Base-by-base conservation (phyloP, 1,139 yeast genomes). In the Blastobotrys aristatus region DNA sequence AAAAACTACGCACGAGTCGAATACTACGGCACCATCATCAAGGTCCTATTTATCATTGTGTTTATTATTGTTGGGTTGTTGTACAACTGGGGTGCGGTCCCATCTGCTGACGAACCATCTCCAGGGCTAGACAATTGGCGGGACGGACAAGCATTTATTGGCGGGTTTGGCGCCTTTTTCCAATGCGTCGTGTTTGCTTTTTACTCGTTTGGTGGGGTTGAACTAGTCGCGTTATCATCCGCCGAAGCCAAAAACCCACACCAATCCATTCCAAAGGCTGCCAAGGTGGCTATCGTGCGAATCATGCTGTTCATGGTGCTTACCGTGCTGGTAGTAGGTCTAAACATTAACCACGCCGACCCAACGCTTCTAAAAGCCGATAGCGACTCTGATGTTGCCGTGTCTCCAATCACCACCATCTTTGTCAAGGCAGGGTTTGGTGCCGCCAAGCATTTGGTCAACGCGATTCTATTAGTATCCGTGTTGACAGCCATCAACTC, bases 141-240 rank as follows among this genome's bases (percentile, higher is more conserved):
- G 21, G 24, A 46, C 30, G 48, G 48, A 6, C 45, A 46, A 27
- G 49, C 49, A 1, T 46, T 46, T 31, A 72, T 73, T 52, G 65
- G 71, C 44, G 81, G 84, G 1, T 78, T 81, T 58, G 74, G 75
- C 55, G 83, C 86, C 38, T 77, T 82, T 50, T 85, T 82, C 46
- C 76, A 72, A 50, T 79, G 84, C 2, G 75, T 83, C 56, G 82
- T 82, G 8, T 75, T 68, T 77, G 84, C 47, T 72, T 83, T 40
- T 53, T 71, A 50, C 76, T 83, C 83, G 55, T 56, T 79, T 44
- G 67, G 73, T 22, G 51, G 57, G 51, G 90, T 88, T 21, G 75
- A 71, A 57, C 60, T 69, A 54, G 76, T 73, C 35, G 77, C 77
- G 14, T 67, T 75, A 52, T 75, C 77, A 11, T 74, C 78, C 14